Percentiles rank a stretch among this genome's conserved stretches.
Evolutionary conservation across 768 basidiomycete genomes (phyloP).

Genomic region (Tricholoma terreum): DNA sequence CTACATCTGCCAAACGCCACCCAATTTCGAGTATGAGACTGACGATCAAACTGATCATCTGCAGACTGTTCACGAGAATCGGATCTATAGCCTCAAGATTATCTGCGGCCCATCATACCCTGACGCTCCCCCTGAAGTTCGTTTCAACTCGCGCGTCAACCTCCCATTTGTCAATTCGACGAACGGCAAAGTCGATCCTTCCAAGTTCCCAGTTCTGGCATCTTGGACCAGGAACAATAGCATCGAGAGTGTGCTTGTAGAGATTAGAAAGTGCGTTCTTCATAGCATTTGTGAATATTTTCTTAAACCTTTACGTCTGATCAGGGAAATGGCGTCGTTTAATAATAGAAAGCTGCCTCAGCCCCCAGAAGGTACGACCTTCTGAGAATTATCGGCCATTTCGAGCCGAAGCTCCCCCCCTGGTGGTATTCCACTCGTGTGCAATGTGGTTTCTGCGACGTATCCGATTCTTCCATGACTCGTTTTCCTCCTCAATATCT

Average conservation of each 20-base stretch:
- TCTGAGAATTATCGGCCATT: constrained; percentile 32
- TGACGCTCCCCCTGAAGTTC: constrained; percentile 72
- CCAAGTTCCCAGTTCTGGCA: constrained; percentile 67
- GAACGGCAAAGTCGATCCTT: constrained; percentile 75
- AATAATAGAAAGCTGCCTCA: constrained; percentile 93
- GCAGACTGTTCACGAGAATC: constrained; percentile 96
- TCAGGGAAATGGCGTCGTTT: constrained; percentile 93
- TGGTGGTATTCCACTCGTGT: not conserved
- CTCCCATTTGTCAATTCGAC: constrained; percentile 82
- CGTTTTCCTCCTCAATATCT: not conserved
- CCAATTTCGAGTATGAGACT: constrained; percentile 9
- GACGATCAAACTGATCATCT: constrained; percentile 7
- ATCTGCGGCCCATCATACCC: constrained; percentile 76
- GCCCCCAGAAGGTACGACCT: constrained; percentile 83
- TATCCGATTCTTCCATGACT: not conserved
- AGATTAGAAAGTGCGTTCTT: constrained; percentile 77
- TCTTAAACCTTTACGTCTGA: not conserved
- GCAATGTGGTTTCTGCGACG: not conserved
- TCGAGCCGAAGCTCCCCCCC: not conserved
- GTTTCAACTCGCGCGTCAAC: constrained; percentile 88
- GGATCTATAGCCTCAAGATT: constrained; percentile 95
- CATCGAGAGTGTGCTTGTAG: constrained; percentile 88
- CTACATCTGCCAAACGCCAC: constrained; percentile 1
- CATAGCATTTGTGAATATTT: not conserved
- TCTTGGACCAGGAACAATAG: constrained; percentile 75